phyloP scores from a whole-genome alignment of 805 yeast genomes.

The Candida glaebosa region DNA sequence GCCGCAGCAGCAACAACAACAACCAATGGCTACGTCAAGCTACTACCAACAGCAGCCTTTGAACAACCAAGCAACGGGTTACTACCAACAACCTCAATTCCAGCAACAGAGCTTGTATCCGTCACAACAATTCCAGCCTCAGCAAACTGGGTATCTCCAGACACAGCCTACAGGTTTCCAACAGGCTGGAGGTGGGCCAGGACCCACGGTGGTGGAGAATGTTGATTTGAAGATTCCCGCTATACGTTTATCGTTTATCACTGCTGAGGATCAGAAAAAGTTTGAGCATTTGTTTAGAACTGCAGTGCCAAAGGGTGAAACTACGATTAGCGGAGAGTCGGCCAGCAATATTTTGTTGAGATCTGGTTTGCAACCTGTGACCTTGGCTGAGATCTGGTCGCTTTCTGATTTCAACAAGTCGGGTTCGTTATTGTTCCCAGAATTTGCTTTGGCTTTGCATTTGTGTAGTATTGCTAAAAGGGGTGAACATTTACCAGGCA shows the following conservation, averaged over 20 bases:
- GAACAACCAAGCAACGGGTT: constrained; percentile 24
- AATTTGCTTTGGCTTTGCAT: constrained; percentile 88
- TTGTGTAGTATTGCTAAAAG: constrained; percentile 73
- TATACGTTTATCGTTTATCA: constrained; percentile 78
- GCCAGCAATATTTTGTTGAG: constrained; percentile 78
- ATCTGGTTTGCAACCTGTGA: constrained; percentile 71
- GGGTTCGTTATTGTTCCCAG: constrained; percentile 86
- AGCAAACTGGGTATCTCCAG: constrained; percentile 35
- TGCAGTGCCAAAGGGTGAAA: constrained; percentile 70
- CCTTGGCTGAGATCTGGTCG: constrained; percentile 85
- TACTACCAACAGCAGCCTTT: constrained; percentile 32
- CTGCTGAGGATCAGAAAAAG: constrained; percentile 80
- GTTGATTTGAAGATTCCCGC: constrained; percentile 62
- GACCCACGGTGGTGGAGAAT: constrained; percentile 46
- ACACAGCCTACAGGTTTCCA: constrained; percentile 48
- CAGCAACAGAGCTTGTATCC: constrained; percentile 15
- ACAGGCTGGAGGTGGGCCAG: constrained; percentile 12
- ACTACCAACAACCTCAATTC: constrained; percentile 17
- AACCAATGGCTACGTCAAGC: constrained; percentile 34
- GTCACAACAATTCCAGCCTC: constrained; percentile 20
- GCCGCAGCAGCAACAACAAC: constrained; percentile 24
- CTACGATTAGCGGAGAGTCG: constrained; percentile 62
- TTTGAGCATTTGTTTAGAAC: constrained; percentile 82
- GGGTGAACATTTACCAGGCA: constrained; percentile 75
- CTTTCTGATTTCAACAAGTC: constrained; percentile 85